Conservation (phyloP, 106 monocot species). For the Posidonia australis region DNA sequence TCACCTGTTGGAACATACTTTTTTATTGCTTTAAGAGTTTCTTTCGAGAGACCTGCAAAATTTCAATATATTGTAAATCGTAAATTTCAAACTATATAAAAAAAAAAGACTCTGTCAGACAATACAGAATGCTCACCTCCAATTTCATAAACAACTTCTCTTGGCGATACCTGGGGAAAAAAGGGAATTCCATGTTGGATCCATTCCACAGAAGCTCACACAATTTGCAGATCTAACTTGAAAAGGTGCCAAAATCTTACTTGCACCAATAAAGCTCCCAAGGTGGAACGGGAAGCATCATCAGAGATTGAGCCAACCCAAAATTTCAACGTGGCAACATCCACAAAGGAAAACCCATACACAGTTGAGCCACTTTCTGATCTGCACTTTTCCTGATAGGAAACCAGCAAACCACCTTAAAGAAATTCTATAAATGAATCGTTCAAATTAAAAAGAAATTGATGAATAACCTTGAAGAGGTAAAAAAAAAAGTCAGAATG, state of each 20-base stretch:
- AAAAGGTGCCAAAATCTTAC: conserved; percentile 30
- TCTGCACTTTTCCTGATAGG: conserved; percentile 16
- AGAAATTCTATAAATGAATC: too few relatives aligned
- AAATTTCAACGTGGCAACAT: conserved; percentile 73
- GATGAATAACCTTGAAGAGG: too few relatives aligned
- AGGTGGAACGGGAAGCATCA: conserved; percentile 59
- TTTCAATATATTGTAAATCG: conserved; percentile 3
- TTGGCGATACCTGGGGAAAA: conserved; percentile 66
- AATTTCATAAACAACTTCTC: conserved; percentile 78
- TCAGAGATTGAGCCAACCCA: conserved; percentile 83
- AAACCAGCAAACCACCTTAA: neutral
- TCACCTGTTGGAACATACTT: conserved; percentile 83
- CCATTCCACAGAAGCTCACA: too few relatives aligned
- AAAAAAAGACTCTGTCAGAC: neutral
- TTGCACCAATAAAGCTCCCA: conserved; percentile 87
- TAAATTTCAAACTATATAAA: neutral
- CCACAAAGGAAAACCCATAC: conserved; percentile 93
- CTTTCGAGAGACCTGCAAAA: conserved; percentile 66
- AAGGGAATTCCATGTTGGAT: neutral
- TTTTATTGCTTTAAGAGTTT: conserved; percentile 49
- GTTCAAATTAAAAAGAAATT: too few relatives aligned
- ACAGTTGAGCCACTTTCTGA: conserved; percentile 25
- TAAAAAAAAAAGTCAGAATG: too few relatives aligned
- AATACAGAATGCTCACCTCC: conserved; percentile 33
- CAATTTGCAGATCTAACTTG: neutral